phyloP scores from a whole-genome alignment of 1,139 yeast species.

The Suhomyces maxii region DNA sequence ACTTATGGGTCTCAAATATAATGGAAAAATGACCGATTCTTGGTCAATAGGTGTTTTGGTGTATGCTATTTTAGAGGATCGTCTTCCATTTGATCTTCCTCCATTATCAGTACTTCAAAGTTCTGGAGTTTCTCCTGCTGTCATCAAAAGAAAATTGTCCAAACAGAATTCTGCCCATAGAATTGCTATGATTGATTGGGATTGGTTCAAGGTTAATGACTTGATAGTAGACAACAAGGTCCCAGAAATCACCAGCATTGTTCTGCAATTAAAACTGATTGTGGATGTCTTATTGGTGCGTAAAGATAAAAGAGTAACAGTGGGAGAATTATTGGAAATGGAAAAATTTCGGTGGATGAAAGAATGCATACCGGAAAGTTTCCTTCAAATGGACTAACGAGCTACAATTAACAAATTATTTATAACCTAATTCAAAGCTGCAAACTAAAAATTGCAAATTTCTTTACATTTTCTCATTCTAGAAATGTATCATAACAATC shows the following conservation, averaged over 20 bases:
- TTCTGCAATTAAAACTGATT: slow-evolving; percentile 28
- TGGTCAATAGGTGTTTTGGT: slow-evolving; percentile 95
- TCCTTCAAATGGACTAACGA: too few relatives aligned
- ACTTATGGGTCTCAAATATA: slow-evolving; percentile 84
- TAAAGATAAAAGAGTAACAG: slow-evolving; percentile 32
- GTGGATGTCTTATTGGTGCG: slow-evolving; percentile 41
- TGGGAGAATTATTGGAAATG: slow-evolving; percentile 8
- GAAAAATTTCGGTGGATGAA: slow-evolving; percentile 25
- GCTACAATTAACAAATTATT: too few relatives aligned
- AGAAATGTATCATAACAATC: too few relatives aligned
- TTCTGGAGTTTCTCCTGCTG: slow-evolving; percentile 44
- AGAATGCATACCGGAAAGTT: slow-evolving; percentile 14
- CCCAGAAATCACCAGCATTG: slow-evolving; percentile 22
- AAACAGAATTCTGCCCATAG: slow-evolving; percentile 76
- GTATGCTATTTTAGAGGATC: slow-evolving; percentile 76
- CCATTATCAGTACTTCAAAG: slow-evolving; percentile 39
- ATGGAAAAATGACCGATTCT: slow-evolving; percentile 85
- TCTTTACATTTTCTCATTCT: too few relatives aligned
- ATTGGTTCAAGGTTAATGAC: slow-evolving; percentile 55
- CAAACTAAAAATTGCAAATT: too few relatives aligned
- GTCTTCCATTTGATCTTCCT: slow-evolving; percentile 81
- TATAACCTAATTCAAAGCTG: too few relatives aligned
- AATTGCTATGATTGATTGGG: slow-evolving; percentile 92
- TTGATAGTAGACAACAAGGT: slow-evolving; percentile 17
- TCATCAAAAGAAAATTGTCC: slow-evolving; percentile 48